Conservation (phyloP, 2,329 filamentous ascomycete species). For the Neurospora sp. region DNA sequence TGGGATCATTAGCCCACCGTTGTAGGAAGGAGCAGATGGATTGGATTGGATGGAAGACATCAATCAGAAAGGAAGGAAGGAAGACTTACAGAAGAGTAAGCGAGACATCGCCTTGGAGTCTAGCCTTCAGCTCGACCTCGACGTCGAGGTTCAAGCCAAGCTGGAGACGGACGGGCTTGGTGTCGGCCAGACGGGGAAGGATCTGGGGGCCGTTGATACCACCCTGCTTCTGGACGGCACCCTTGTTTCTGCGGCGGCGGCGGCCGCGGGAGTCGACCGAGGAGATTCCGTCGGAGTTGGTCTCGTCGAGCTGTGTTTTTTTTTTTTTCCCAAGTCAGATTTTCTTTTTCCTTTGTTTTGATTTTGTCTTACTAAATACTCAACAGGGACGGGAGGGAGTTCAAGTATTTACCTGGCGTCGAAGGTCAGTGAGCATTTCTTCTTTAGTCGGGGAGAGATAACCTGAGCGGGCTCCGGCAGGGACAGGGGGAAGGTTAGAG, state of each 20-base stretch:
- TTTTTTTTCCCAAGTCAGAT: not conserved
- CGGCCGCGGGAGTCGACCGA: conserved; percentile 16
- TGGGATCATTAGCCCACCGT: not conserved
- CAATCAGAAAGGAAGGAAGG: too few relatives aligned
- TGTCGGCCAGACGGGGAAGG: conserved; percentile 19
- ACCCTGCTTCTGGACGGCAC: conserved; percentile 10
- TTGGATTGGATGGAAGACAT: not conserved
- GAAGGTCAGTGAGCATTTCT: conserved; percentile 15
- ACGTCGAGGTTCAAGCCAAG: conserved; percentile 54
- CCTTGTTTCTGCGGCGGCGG: conserved; percentile 15
- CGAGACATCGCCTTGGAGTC: conserved; percentile 66
- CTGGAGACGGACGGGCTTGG: conserved; percentile 21
- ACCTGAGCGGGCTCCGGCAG: conserved; percentile 3
- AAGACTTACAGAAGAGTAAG: conserved; percentile 54
- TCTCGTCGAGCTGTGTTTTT: conserved; percentile 17
- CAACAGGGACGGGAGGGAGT: not conserved
- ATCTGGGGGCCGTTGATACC: conserved; percentile 10
- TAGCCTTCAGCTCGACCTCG: conserved; percentile 71
- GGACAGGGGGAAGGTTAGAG: conserved; percentile 9
- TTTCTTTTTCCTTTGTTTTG: not conserved
- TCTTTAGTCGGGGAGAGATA: conserved; percentile 9
- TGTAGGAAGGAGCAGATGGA: not conserved
- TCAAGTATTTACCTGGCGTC: conserved; percentile 15
- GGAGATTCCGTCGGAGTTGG: conserved; percentile 18
- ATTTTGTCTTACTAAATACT: not conserved